These are phyloP conservation scores for Mycogone perniciosa DNA, from an alignment of 2,329 filamentous ascomycete genomes.

Conservation along the genomic window DNA sequence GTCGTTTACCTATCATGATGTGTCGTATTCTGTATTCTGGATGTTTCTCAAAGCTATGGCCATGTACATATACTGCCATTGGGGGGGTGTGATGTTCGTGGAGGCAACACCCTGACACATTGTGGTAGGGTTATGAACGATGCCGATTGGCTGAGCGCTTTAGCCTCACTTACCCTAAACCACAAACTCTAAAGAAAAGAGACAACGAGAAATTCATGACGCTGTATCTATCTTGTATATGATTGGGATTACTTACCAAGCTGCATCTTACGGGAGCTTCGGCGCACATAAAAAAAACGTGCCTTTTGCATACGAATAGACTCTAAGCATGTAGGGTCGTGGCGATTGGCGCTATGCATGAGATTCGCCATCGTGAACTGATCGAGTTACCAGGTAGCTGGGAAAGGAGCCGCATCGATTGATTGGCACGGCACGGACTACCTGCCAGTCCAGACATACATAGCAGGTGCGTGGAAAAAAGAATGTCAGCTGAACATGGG, in stretches of 20 bases:
- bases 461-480: background rate
- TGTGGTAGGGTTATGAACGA: constrained; percentile 6
- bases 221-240: too few species aligned
- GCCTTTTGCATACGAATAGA: too few species aligned
- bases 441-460: constrained; percentile 7
- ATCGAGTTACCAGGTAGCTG: constrained; percentile 8
- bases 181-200: constrained; percentile 3
- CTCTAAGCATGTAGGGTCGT: background rate
- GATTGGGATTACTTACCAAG: background rate
- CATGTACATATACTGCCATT: background rate
- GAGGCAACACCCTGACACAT: background rate
- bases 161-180: background rate
- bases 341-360: constrained; percentile 2
- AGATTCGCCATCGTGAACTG: constrained; percentile 6
- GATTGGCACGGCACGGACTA: constrained; percentile 6
- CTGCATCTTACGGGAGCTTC: background rate
- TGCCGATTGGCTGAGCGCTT: constrained; percentile 6
- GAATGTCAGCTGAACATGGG: constrained; percentile 8
- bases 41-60: background rate
- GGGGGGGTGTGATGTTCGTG: background rate
- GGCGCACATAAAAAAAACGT: too few species aligned
- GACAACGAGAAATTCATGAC: background rate
- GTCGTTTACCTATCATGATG: too few species aligned
- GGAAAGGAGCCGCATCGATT: constrained; percentile 12
- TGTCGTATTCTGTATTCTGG: too few species aligned